phyloP scores from a whole-genome alignment of 495 filamentous ascomycete species.

The Aspergillus funiculosus region DNA sequence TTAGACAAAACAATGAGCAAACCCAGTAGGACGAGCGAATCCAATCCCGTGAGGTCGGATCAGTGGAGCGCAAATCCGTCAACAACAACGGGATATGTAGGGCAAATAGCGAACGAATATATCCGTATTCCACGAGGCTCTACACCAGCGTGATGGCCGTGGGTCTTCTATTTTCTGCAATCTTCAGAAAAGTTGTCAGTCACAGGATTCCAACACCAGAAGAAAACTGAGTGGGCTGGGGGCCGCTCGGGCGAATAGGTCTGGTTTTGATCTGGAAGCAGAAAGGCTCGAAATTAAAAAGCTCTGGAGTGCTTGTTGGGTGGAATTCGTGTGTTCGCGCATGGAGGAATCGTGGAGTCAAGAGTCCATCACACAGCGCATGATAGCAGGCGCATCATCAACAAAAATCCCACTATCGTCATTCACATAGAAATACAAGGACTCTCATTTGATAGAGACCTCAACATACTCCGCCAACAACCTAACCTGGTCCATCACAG shows the following conservation, averaged over 20 bases:
- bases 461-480: no score
- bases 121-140: conserved; percentile 8
- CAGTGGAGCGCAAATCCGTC: not conserved
- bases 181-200: conserved; percentile 14
- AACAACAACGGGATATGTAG: not conserved
- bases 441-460: no score
- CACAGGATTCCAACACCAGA: not conserved
- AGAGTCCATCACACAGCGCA: not conserved
- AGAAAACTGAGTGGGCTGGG: no score
- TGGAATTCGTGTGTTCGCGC: not conserved
- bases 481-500: no score
- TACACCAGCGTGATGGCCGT: conserved; percentile 1
- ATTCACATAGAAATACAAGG: no score
- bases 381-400: not conserved
- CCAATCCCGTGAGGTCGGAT: no score
- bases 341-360: not conserved
- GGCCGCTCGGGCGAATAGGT: no score
- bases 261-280: no score
- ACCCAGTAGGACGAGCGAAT: not conserved
- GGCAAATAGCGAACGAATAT: not conserved
- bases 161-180: conserved; percentile 7
- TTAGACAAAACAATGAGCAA: not conserved
- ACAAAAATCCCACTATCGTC: no score
- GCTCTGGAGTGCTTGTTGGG: not conserved
- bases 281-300: not conserved